These are phyloP conservation scores for Tricladium varicosporioides DNA, from an alignment of 2,329 filamentous ascomycete genomes.

Conservation along the genomic window DNA sequence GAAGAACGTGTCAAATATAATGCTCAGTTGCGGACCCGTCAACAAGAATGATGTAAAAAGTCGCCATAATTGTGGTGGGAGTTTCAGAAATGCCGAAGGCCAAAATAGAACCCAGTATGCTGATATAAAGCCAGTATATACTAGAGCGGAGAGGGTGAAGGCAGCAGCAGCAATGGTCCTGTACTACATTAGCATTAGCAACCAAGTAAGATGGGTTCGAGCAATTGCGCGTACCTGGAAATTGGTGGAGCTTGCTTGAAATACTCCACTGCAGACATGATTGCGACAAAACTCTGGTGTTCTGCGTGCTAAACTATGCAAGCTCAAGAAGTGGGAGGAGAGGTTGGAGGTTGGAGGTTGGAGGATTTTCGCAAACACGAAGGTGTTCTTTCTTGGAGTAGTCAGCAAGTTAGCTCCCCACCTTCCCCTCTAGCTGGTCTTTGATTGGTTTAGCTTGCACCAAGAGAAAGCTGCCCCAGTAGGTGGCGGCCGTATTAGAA, in stretches of 20 bases:
- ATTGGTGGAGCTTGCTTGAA: conserved; percentile 67
- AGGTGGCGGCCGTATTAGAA: conserved; percentile 14
- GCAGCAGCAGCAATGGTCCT: conserved; percentile 65
- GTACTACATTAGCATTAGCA: conserved; percentile 45
- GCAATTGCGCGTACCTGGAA: conserved; percentile 50
- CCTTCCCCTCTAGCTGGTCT: background rate
- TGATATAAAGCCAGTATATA: conserved; percentile 53
- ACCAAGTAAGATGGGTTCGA: conserved; percentile 20
- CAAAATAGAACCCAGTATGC: conserved; percentile 50
- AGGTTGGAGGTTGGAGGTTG: conserved; percentile 6
- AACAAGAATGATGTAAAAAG: conserved; percentile 37
- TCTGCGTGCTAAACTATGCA: conserved; percentile 15
- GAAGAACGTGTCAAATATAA: conserved; percentile 70
- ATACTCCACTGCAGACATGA: conserved; percentile 50
- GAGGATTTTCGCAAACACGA: conserved; percentile 5
- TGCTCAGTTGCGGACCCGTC: conserved; percentile 36
- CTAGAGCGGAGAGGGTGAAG: conserved; percentile 56
- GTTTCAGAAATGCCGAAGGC: conserved; percentile 46
- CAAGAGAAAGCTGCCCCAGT: conserved; percentile 11
- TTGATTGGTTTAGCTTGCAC: conserved; percentile 4
- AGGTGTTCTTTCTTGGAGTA: conserved; percentile 18
- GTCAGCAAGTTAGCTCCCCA: conserved; percentile 2
- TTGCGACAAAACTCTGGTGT: conserved; percentile 6
- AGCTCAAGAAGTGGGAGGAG: conserved; percentile 11
- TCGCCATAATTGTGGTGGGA: conserved; percentile 43